Evolutionary conservation across 257 asterid species (phyloP).

Genomic region (Cynanchum wilfordii): DNA sequence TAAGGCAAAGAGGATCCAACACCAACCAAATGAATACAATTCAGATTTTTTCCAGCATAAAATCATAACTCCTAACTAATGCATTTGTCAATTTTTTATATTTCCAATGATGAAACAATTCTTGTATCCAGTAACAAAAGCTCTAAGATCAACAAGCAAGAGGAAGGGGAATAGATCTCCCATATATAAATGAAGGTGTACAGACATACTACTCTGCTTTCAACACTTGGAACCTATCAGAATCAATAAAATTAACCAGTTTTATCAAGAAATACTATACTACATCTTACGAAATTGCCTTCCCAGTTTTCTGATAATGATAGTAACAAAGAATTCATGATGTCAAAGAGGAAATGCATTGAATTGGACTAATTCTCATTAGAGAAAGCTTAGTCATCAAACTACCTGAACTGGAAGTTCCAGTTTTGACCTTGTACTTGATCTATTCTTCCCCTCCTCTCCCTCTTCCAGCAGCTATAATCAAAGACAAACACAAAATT

Average conservation of each 20-base stretch:
- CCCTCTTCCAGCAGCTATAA: constrained; percentile 90
- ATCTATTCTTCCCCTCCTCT: constrained; percentile 76
- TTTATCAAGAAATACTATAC: neutral
- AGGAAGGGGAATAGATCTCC: neutral
- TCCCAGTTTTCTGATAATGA: neutral
- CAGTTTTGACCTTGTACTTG: constrained; percentile 75
- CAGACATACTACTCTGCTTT: neutral
- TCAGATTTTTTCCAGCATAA: neutral
- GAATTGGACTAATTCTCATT: neutral
- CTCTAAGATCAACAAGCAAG: neutral
- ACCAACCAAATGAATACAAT: neutral
- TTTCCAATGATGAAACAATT: neutral
- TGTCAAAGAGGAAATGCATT: neutral
- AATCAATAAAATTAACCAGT: neutral
- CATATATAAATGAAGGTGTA: neutral
- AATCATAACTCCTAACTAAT: neutral
- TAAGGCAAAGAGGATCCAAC: neutral
- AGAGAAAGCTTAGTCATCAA: constrained; percentile 7
- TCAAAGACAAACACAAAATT: neutral
- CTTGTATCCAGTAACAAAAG: neutral
- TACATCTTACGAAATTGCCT: neutral
- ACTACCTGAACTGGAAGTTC: constrained; percentile 97
- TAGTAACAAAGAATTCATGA: neutral
- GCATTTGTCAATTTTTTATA: neutral
- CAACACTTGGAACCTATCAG: neutral